These are phyloP conservation scores for Fragaria nilgerrensis DNA, from an alignment of 306 rosid genomes.

Conservation along the genomic window DNA sequence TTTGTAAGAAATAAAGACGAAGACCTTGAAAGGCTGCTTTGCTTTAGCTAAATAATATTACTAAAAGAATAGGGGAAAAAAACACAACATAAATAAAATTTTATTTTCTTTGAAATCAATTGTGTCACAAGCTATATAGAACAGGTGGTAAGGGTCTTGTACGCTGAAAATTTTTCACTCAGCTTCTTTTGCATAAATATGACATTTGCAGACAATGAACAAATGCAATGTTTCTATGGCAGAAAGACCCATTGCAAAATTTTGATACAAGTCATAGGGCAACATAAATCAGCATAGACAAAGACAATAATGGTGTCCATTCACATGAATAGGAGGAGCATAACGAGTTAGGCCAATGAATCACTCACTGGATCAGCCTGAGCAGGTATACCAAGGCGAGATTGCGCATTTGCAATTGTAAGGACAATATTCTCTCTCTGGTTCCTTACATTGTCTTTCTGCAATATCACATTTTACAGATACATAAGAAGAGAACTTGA, in stretches of 20 bases:
- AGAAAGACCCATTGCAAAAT: not conserved
- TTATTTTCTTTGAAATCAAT: not conserved
- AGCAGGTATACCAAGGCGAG: constrained; percentile 63
- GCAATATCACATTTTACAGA: constrained; percentile 27
- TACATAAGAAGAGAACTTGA: not conserved
- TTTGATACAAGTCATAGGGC: not conserved
- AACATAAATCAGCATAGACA: not conserved
- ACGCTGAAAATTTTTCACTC: not conserved
- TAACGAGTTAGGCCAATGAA: constrained; percentile 21
- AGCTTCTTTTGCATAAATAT: not conserved
- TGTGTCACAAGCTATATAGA: not conserved
- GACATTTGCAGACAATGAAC: not conserved
- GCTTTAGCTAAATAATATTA: no score
- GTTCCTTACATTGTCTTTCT: constrained; percentile 85
- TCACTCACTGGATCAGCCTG: constrained; percentile 75
- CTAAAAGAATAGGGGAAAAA: no score
- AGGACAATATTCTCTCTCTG: constrained; percentile 90
- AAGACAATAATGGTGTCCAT: not conserved
- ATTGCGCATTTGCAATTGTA: constrained; percentile 84
- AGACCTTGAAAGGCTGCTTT: no score
- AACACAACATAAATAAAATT: no score
- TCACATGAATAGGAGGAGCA: not conserved
- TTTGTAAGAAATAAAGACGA: no score
- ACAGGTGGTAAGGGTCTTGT: not conserved
- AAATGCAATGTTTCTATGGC: not conserved